Evolutionary conservation across 176 grass and related monocot species (phyloP).

Genomic region (Musa schizocarpa): DNA sequence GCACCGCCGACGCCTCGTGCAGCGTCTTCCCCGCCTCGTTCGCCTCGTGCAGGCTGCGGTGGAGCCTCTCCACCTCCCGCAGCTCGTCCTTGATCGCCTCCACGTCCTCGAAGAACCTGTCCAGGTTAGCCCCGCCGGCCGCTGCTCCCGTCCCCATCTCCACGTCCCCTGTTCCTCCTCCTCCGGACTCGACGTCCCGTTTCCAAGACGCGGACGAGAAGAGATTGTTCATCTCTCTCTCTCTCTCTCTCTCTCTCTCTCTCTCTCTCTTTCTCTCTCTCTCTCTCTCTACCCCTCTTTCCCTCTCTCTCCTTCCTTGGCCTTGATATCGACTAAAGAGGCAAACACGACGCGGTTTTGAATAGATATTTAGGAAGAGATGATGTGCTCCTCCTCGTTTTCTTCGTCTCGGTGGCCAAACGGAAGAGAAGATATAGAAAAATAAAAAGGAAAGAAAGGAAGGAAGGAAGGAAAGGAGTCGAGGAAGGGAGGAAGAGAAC

Average conservation of each 20-base stretch:
- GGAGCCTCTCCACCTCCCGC: constrained; percentile 29
- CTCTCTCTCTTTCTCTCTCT: too few species aligned
- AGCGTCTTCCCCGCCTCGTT: constrained; percentile 45
- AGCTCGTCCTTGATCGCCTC: constrained; percentile 41
- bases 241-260: constrained; percentile 4
- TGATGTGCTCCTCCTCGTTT: too few species aligned
- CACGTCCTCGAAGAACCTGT: constrained; percentile 40
- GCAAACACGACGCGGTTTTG: background rate
- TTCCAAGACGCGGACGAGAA: constrained; percentile 44
- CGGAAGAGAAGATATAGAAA: too few species aligned
- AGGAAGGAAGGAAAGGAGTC: too few species aligned
- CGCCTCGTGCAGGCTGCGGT: constrained; percentile 26
- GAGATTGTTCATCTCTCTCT: constrained; percentile 48
- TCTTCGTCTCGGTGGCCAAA: too few species aligned
- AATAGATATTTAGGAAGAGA: too few species aligned
- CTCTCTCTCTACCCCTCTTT: background rate
- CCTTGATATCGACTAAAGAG: background rate
- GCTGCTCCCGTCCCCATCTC: constrained; percentile 5
- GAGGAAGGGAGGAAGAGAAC: too few species aligned
- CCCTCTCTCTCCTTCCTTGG: background rate
- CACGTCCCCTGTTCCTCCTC: constrained; percentile 1
- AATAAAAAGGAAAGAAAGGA: too few species aligned
- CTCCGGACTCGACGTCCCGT: constrained; percentile 23
- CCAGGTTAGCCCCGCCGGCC: constrained; percentile 20
- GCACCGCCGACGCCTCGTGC: constrained; percentile 8